phyloP scores from a whole-genome alignment of 78 protist species.

The Dictyostelium intermedium region DNA sequence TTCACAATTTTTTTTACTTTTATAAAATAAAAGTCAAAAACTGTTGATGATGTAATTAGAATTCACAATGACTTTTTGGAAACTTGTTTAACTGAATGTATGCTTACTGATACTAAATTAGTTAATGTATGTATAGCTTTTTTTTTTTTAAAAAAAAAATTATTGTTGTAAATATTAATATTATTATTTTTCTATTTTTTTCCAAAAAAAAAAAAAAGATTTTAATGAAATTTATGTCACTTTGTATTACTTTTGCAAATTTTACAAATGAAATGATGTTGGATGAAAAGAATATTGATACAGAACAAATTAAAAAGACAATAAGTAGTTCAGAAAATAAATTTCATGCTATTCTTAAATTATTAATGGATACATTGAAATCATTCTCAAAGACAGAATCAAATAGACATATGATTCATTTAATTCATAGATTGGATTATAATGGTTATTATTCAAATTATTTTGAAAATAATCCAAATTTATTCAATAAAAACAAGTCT shows the following conservation, averaged over 20 bases:
- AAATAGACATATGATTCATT: slow-evolving; percentile 71
- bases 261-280: slow-evolving; percentile 17
- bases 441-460: slow-evolving; percentile 48
- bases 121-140: slow-evolving; percentile 1
- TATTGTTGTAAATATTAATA: too few species aligned
- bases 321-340: slow-evolving; percentile 21
- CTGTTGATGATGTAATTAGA: slow-evolving; percentile 85
- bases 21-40: not conserved
- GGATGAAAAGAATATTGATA: not conserved
- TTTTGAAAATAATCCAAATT: slow-evolving; percentile 37
- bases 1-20: not conserved
- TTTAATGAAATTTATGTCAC: slow-evolving; percentile 58
- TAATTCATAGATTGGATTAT: slow-evolving; percentile 54
- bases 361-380: slow-evolving; percentile 42
- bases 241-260: slow-evolving; percentile 25
- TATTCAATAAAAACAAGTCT: not conserved
- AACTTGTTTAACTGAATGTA: slow-evolving; percentile 79
- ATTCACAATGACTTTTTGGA: slow-evolving; percentile 85
- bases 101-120: slow-evolving; percentile 78
- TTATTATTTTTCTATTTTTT: not conserved
- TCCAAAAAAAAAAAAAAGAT: too few species aligned
- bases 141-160: not conserved
- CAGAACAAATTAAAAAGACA: not conserved
- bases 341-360: slow-evolving; percentile 33
- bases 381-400: slow-evolving; percentile 61